Percentiles rank a stretch among this genome's conserved stretches.
Evolutionary conservation across 2,329 filamentous ascomycete species (phyloP).

Genomic region (Herpotrichia juniperi): DNA sequence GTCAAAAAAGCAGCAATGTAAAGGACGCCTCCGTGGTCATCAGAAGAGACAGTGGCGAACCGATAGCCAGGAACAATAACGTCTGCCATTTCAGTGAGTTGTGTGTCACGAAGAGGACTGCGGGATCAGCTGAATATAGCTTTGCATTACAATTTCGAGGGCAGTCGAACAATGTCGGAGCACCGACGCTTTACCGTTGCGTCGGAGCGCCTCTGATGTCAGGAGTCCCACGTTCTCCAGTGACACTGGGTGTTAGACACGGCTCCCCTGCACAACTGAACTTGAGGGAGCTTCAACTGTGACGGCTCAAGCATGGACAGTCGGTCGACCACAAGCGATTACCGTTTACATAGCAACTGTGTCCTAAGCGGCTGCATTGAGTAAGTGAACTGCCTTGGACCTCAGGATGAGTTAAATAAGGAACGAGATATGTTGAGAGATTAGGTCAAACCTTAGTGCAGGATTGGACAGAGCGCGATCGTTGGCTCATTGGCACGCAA

Average conservation of each 20-base stretch:
- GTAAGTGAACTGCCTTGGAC: background rate
- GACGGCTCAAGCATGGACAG: background rate
- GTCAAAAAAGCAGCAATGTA: constrained; percentile 31
- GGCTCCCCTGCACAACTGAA: constrained; percentile 1
- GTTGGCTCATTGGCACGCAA: background rate
- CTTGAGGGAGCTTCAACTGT: background rate
- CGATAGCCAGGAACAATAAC: constrained; percentile 13
- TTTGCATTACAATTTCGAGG: background rate
- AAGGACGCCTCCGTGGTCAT: constrained; percentile 30
- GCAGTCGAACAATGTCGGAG: background rate
- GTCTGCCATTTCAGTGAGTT: constrained; percentile 14
- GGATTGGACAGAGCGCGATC: background rate
- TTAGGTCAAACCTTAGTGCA: background rate
- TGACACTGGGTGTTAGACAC: background rate
- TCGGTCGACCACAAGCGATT: background rate
- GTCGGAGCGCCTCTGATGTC: background rate
- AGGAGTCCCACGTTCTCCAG: background rate
- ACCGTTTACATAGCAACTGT: background rate
- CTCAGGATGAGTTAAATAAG: background rate
- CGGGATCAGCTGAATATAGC: constrained; percentile 9
- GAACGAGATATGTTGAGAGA: background rate
- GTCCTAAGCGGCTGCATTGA: background rate
- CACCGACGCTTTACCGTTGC: background rate
- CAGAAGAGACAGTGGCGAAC: constrained; percentile 26
- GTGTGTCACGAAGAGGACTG: background rate